Percentiles rank a stretch among this genome's conserved stretches.
Evolutionary conservation across 73 alveolate species (phyloP).

Genomic region (Paramecium sexaurelia): DNA sequence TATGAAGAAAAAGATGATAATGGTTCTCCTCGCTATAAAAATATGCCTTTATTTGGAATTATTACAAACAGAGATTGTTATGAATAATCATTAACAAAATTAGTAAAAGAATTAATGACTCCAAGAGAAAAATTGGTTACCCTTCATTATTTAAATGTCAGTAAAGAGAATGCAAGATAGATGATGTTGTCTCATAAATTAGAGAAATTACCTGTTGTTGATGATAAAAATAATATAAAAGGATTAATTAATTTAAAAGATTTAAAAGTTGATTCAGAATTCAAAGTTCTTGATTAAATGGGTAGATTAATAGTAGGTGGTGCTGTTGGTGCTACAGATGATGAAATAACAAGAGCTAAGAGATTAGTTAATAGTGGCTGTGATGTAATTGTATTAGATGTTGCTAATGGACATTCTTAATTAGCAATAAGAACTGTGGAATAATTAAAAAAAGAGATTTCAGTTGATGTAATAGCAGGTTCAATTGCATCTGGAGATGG

Average conservation of each 20-base stretch:
- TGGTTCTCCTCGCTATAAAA: conserved; percentile 22
- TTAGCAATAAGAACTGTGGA: conserved; percentile 39
- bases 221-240: conserved; percentile 52
- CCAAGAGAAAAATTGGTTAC: conserved; percentile 62
- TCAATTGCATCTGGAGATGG: conserved; percentile 68
- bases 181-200: conserved; percentile 54
- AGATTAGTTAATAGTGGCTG: conserved; percentile 59
- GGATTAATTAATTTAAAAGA: conserved; percentile 65
- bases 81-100: not conserved
- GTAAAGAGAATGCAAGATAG: conserved; percentile 52
- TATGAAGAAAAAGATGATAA: not conserved
- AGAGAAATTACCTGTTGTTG: conserved; percentile 64
- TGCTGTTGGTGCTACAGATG: conserved; percentile 67
- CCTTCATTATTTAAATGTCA: not conserved
- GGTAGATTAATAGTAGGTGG: conserved; percentile 69
- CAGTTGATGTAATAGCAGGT: conserved; percentile 63
- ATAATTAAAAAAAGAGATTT: conserved; percentile 47
- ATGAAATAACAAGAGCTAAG: conserved; percentile 54
- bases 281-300: conserved; percentile 10
- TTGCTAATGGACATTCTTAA: conserved; percentile 67
- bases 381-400: conserved; percentile 66
- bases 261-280: not conserved
- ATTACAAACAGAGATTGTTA: conserved; percentile 61
- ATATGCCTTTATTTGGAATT: conserved; percentile 41
- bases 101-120: conserved; percentile 60